Percentiles rank a stretch among this genome's conserved stretches.
phyloP scores from a whole-genome alignment of 495 filamentous ascomycete species.

The Penicillium daleae region DNA sequence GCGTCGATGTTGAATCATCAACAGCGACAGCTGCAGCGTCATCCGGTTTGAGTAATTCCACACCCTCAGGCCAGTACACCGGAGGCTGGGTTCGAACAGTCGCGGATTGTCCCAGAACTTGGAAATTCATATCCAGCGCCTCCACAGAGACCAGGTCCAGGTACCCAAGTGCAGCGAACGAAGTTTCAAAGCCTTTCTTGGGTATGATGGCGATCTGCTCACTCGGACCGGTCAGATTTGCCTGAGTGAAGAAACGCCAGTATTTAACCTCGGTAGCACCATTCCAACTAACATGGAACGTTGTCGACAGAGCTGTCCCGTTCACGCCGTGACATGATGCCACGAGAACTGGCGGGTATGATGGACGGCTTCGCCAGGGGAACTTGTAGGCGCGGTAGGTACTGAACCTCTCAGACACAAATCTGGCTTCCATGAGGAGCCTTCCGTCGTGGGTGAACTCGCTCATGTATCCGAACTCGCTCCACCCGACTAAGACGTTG shows the following conservation, averaged over 20 bases:
- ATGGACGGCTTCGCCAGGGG: slow-evolving; percentile 35
- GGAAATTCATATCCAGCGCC: slow-evolving; percentile 26
- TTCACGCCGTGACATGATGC: slow-evolving; percentile 33
- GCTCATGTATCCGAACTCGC: slow-evolving; percentile 50
- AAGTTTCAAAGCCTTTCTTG: slow-evolving; percentile 36
- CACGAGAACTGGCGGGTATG: slow-evolving; percentile 25
- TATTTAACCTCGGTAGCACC: slow-evolving; percentile 45
- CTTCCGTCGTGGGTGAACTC: slow-evolving; percentile 55
- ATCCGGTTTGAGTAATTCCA: not conserved
- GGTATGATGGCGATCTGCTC: slow-evolving; percentile 25
- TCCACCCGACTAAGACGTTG: slow-evolving; percentile 59
- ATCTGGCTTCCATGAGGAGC: slow-evolving; percentile 42
- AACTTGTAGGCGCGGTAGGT: slow-evolving; percentile 41
- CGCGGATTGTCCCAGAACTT: slow-evolving; percentile 19
- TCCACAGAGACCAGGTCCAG: slow-evolving; percentile 54
- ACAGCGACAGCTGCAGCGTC: not conserved
- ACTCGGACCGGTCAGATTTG: slow-evolving; percentile 16
- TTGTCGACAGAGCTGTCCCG: slow-evolving; percentile 28
- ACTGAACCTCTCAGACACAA: slow-evolving; percentile 28
- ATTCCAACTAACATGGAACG: slow-evolving; percentile 49
- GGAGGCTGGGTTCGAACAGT: slow-evolving; percentile 21
- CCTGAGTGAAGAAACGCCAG: slow-evolving; percentile 42
- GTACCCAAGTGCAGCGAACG: slow-evolving; percentile 32
- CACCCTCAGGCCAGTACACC: slow-evolving; percentile 16
- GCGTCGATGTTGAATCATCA: not conserved